Conservation (phyloP, 1,284 basidiomycete genomes). For the Coriolopsis trogii region DNA sequence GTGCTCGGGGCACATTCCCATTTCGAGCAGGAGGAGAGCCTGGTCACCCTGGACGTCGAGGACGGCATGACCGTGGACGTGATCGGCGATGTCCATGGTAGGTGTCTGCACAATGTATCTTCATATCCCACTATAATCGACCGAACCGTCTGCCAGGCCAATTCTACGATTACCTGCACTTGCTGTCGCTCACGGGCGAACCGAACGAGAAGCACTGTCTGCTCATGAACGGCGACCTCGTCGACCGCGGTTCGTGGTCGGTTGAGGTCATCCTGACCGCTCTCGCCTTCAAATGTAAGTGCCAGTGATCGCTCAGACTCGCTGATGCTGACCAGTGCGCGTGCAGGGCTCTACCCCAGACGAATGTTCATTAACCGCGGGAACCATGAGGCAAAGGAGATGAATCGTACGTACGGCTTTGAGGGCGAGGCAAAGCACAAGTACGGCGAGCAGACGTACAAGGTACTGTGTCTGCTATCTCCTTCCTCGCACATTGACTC, state of each 20-base stretch:
- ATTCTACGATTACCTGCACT: conserved; percentile 92
- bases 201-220: conserved; percentile 84
- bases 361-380: conserved; percentile 92
- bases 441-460: conserved; percentile 90
- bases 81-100: conserved; percentile 90
- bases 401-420: conserved; percentile 90
- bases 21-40: conserved; percentile 78
- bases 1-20: conserved; percentile 83
- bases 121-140: conserved; percentile 11
- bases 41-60: conserved; percentile 81
- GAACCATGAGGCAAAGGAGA: conserved; percentile 96
- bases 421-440: conserved; percentile 97
- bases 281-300: conserved; percentile 93
- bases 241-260: conserved; percentile 97
- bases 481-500: background rate
- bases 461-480: conserved; percentile 44
- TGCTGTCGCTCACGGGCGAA: conserved; percentile 85
- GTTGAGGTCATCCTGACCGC: conserved; percentile 95
- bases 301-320: background rate
- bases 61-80: conserved; percentile 88
- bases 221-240: conserved; percentile 95
- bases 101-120: conserved; percentile 26
- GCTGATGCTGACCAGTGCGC: conserved; percentile 13
- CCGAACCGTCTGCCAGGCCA: conserved; percentile 60
- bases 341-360: conserved; percentile 83